Evolutionary conservation across 495 filamentous ascomycete species (phyloP).

Genomic region (Neurospora sublineolata): DNA sequence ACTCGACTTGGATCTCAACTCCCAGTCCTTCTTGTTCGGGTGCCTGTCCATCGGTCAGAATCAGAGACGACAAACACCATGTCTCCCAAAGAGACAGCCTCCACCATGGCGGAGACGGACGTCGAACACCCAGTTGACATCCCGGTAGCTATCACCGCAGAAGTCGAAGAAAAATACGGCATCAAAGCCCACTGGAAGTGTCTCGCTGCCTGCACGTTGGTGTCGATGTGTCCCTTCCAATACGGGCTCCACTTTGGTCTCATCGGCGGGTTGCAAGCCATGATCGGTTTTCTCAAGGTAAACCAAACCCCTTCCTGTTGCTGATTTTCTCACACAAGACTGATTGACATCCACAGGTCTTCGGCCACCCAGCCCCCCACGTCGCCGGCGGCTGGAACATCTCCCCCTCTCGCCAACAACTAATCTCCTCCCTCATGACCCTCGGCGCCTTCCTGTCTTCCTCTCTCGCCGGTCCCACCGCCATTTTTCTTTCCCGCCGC

Average conservation of each 20-base stretch:
- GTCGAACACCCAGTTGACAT: background rate
- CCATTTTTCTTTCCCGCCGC: conserved; percentile 34
- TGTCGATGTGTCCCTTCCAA: conserved; percentile 44
- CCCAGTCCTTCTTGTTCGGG: background rate
- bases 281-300: conserved; percentile 44
- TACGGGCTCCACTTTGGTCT: conserved; percentile 50
- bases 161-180: background rate
- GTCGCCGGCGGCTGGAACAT: conserved; percentile 40
- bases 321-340: background rate
- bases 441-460: conserved; percentile 45
- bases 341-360: conserved; percentile 14
- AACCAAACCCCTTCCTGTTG: background rate
- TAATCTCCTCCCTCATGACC: conserved; percentile 44
- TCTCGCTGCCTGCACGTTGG: conserved; percentile 29
- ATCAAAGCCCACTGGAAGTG: conserved; percentile 25
- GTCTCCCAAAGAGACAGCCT: background rate
- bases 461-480: conserved; percentile 37
- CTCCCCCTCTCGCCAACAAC: conserved; percentile 36
- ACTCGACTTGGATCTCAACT: background rate
- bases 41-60: background rate
- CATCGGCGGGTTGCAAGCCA: conserved; percentile 48
- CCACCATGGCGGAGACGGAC: background rate
- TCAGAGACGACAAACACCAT: background rate
- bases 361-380: conserved; percentile 26
- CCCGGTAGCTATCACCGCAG: background rate